Percentiles rank a stretch among this genome's conserved stretches.
These are phyloP conservation scores for Sophora flavescens DNA, from an alignment of 306 rosid species.

Conservation along the genomic window DNA sequence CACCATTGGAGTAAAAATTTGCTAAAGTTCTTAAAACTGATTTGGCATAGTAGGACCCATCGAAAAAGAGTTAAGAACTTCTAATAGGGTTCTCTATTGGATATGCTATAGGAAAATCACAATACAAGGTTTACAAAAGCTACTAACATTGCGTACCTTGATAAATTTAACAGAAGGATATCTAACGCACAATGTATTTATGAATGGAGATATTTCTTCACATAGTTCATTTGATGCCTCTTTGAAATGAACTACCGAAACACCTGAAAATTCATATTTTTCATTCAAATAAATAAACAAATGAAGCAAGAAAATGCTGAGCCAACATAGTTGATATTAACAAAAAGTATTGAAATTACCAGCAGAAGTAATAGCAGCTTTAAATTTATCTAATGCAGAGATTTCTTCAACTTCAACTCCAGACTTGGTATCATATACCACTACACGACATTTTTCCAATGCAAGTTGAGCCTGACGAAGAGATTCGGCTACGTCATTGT, in stretches of 20 bases:
- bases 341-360: conserved; percentile 56
- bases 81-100: no score
- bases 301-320: conserved; percentile 39
- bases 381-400: conserved; percentile 70
- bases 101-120: no score
- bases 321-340: conserved; percentile 16
- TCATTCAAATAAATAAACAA: conserved; percentile 18
- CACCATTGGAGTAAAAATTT: no score
- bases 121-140: conserved; percentile 20
- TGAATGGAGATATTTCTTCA: conserved; percentile 82
- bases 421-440: conserved; percentile 53
- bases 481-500: conserved; percentile 75
- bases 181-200: conserved; percentile 83
- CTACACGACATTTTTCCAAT: conserved; percentile 62
- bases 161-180: conserved; percentile 75
- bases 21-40: no score
- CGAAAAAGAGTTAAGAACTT: no score
- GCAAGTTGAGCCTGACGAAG: conserved; percentile 71
- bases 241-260: conserved; percentile 83
- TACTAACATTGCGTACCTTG: conserved; percentile 58
- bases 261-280: conserved; percentile 63
- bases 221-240: conserved; percentile 67
- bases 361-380: conserved; percentile 65
- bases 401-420: conserved; percentile 88
- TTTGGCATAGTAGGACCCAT: no score